phyloP scores from a whole-genome alignment of 2,329 filamentous ascomycete genomes.

The Neonectria ditissima region DNA sequence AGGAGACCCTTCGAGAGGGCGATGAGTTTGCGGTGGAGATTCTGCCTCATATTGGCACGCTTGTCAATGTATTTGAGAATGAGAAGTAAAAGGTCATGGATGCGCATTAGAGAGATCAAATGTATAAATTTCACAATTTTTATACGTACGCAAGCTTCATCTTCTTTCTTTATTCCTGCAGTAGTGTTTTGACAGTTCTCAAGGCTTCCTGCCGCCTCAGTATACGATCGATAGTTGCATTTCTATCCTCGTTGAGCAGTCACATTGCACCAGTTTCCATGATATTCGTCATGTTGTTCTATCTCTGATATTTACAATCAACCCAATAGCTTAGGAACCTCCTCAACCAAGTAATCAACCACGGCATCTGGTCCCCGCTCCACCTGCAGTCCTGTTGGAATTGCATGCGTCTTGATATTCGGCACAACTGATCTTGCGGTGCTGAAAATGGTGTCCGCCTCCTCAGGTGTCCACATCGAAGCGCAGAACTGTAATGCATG shows the following conservation, averaged over 20 bases:
- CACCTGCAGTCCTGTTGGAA: conserved; percentile 66
- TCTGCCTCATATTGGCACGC: conserved; percentile 55
- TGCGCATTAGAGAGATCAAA: neutral
- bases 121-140: neutral
- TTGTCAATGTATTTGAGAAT: conserved; percentile 50
- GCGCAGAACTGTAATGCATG: conserved; percentile 65
- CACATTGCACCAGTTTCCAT: neutral
- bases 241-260: neutral
- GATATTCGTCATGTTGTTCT: neutral
- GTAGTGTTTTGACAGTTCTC: too few species aligned
- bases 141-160: neutral
- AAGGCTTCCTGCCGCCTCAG: neutral
- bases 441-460: conserved; percentile 58
- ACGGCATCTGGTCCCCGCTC: conserved; percentile 65
- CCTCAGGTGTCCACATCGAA: conserved; percentile 63
- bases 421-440: conserved; percentile 59
- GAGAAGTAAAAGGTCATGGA: conserved; percentile 31
- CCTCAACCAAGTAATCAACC: conserved; percentile 63
- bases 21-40: conserved; percentile 65
- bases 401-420: conserved; percentile 62
- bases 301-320: neutral
- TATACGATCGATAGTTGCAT: neutral
- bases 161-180: neutral
- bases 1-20: conserved; percentile 75
- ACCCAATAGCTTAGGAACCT: conserved; percentile 48